A percentile compares a stretch with the other conserved stretches of the same genome.
These are phyloP conservation scores for Ogataea trehalophila DNA, from an alignment of 805 yeast genomes.

Conservation along the genomic window DNA sequence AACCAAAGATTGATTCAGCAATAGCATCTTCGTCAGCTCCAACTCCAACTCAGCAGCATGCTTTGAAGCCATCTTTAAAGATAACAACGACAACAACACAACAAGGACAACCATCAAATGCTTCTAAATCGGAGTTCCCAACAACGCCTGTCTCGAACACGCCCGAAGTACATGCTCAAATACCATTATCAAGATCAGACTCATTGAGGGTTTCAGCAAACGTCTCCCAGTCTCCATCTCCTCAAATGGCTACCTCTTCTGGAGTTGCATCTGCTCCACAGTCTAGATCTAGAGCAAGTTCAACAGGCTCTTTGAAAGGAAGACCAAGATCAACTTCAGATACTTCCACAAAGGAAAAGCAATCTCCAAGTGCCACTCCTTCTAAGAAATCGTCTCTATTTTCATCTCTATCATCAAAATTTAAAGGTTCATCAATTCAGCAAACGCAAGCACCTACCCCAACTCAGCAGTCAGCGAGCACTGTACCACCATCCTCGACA, in stretches of 20 bases:
- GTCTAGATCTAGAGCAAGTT: constrained; percentile 15
- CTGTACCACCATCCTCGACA: not conserved
- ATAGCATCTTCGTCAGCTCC: constrained; percentile 1
- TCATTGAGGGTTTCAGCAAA: not conserved
- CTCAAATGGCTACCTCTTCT: not conserved
- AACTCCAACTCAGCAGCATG: not conserved
- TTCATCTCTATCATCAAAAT: constrained; percentile 32
- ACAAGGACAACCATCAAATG: not conserved
- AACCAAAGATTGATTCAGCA: not conserved
- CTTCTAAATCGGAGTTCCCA: not conserved
- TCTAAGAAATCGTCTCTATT: constrained; percentile 26
- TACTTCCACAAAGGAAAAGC: constrained; percentile 9
- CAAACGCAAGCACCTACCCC: constrained; percentile 8
- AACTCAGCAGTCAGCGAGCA: not conserved
- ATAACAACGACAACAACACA: not conserved
- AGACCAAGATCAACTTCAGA: constrained; percentile 14
- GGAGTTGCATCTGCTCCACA: constrained; percentile 5
- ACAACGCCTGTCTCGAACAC: not conserved
- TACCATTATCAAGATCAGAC: not conserved
- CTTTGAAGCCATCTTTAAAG: not conserved
- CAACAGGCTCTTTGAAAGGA: constrained; percentile 9
- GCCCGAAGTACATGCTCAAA: too few species aligned
- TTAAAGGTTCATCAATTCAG: constrained; percentile 20
- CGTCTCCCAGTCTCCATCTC: not conserved
- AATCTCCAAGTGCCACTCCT: constrained; percentile 7